Evolutionary conservation across 768 basidiomycete genomes (phyloP).

Genomic region (Serendipita indica): DNA sequence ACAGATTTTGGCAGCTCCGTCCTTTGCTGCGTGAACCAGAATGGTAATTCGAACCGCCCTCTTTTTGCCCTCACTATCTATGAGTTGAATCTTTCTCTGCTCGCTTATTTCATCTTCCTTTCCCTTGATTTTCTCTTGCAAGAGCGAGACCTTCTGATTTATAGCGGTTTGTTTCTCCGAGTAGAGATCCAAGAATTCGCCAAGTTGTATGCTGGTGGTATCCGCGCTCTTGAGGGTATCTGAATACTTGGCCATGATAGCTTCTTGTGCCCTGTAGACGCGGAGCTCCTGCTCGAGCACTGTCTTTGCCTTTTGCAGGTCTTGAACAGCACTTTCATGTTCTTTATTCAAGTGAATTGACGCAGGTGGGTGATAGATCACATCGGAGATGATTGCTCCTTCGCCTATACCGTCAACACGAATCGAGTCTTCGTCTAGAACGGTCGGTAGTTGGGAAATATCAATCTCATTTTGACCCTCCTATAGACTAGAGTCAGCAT

Average conservation of each 20-base stretch:
- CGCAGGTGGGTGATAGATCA: conserved; percentile 31
- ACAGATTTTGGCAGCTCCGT: conserved; percentile 29
- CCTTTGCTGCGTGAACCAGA: conserved; percentile 29
- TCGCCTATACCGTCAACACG: conserved; percentile 35
- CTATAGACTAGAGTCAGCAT: conserved; percentile 21
- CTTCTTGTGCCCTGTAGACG: conserved; percentile 29
- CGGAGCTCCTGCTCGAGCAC: background rate
- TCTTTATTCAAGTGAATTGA: conserved; percentile 15
- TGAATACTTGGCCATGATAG: conserved; percentile 31
- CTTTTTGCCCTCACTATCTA: conserved; percentile 12
- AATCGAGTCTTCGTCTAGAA: conserved; percentile 37
- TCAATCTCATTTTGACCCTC: conserved; percentile 38
- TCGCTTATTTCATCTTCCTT: conserved; percentile 15
- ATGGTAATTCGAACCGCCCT: conserved; percentile 25
- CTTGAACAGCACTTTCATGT: conserved; percentile 2
- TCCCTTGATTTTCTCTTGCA: conserved; percentile 12
- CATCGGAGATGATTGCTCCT: conserved; percentile 37
- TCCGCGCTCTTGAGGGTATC: conserved; percentile 29
- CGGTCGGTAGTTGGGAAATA: conserved; percentile 35
- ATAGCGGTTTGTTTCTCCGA: conserved; percentile 15
- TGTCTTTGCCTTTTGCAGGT: background rate
- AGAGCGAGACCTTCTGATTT: background rate
- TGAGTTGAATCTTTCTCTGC: conserved; percentile 22
- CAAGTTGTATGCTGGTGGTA: conserved; percentile 17
- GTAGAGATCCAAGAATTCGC: conserved; percentile 26